These are phyloP conservation scores for Phytophthora uliginosa DNA, from an alignment of 352 stramenopile species.

Conservation along the genomic window DNA sequence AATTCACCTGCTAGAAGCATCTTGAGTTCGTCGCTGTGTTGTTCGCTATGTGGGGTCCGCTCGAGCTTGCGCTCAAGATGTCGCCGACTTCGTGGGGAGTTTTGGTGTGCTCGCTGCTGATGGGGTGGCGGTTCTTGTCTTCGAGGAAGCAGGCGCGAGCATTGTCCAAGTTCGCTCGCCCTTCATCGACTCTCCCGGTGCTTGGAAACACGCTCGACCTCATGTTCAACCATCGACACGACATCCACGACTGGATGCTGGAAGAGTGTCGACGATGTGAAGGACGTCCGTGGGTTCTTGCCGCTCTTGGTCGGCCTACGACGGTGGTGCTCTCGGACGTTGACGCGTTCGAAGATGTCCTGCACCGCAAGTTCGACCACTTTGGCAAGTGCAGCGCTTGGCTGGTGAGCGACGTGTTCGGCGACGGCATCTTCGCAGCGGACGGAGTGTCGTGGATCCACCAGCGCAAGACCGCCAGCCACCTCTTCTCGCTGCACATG, in stretches of 20 bases:
- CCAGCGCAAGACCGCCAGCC: conserved; percentile 85
- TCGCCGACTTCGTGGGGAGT: conserved; percentile 16
- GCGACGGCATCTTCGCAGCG: conserved; percentile 72
- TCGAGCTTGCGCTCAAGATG: conserved; percentile 22
- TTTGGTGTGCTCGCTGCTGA: conserved; percentile 28
- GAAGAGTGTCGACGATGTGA: conserved; percentile 54
- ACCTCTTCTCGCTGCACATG: conserved; percentile 86
- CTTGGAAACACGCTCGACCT: conserved; percentile 65
- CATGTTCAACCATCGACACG: conserved; percentile 50
- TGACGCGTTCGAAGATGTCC: conserved; percentile 59
- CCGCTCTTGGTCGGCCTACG: conserved; percentile 45
- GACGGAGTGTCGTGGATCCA: conserved; percentile 75
- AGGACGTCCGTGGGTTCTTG: conserved; percentile 56
- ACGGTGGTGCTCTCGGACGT: conserved; percentile 54
- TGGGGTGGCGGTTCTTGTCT: conserved; percentile 39
- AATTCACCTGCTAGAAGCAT: not conserved
- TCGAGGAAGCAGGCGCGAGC: conserved; percentile 38
- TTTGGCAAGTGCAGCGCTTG: conserved; percentile 73
- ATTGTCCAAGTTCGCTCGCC: conserved; percentile 37
- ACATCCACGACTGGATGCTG: conserved; percentile 69
- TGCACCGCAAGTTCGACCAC: conserved; percentile 75
- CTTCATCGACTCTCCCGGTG: conserved; percentile 49
- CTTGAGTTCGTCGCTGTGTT: not conserved
- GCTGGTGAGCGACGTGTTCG: conserved; percentile 67
- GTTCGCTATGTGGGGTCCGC: conserved; percentile 21